Base-by-base conservation (phyloP, 495 filamentous ascomycete genomes). In the Tuber microsphaerosporum region DNA sequence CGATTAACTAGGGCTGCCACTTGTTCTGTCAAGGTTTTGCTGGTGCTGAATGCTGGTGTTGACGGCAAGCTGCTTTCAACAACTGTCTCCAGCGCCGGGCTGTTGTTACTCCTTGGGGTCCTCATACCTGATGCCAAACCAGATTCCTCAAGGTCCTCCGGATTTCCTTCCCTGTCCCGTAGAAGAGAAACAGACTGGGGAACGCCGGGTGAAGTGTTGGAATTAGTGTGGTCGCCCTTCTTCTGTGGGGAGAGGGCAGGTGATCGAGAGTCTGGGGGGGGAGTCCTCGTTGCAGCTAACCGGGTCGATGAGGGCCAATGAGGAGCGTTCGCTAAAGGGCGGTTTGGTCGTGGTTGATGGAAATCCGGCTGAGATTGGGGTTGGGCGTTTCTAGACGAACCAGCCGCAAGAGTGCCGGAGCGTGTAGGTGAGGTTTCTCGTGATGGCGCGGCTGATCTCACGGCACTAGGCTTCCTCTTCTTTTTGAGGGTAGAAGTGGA, bases 41-140 rank as follows among this genome's bases (percentile, higher is more conserved):
- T 75, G 84, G 75, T 84, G 81, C 89, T 81, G 82, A 86, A 84
- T 71, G 86, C 88, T 0, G 92, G 92, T 19, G 93, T 93, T 42
- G 89, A 89, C 42, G 93, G 91, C 77, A 92, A 88, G 84, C 93
- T 97, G 70, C 90, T 90, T 85, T 99, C 95, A 83, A 97, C 91
- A 43, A 99, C 95, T 0, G 95, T 99, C 84, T 97, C 95, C 72
- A 99, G 85, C 65, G 89, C 89, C 26, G 92, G 89, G 34, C 88
- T 87, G 76, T 87, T 88, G 72, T 90, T 91, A 80, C 89, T 91
- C 69, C 94, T 90, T 86, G 90, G 89, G 51, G 90, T 91, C 81
- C 86, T 86, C 84, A 90, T 89, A 71, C 89, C 90, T 26, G 88
- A 84, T 69, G 85, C 83, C 20, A 86, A 76, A 70, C 85, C 77